A percentile compares a stretch with the other conserved stretches of the same genome.
These are phyloP conservation scores for Acacia melanoxylon DNA, from an alignment of 306 rosid genomes.

Conservation along the genomic window DNA sequence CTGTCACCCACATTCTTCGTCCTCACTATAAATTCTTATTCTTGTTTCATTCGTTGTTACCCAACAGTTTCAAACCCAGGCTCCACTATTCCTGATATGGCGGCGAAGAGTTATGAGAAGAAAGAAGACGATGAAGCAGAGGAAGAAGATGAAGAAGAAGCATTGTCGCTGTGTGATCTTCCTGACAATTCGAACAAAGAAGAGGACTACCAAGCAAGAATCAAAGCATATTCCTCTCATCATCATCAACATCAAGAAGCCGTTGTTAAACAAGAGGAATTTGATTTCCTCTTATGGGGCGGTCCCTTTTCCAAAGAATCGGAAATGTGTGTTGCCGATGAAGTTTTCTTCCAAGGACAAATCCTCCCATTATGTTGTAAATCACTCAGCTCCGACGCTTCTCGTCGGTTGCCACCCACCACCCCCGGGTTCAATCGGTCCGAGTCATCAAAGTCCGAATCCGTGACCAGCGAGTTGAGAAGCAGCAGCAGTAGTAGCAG, in stretches of 20 bases:
- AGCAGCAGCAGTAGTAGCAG: no score
- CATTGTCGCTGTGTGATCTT: conserved; percentile 76
- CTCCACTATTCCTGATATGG: conserved; percentile 42
- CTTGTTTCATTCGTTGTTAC: conserved; percentile 14
- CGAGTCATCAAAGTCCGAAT: conserved; percentile 38
- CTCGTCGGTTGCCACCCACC: background rate
- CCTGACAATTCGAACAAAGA: conserved; percentile 41
- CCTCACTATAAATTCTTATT: conserved; percentile 19
- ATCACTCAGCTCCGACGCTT: background rate
- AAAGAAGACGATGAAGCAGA: background rate
- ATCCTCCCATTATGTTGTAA: conserved; percentile 73
- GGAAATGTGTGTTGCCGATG: conserved; percentile 81
- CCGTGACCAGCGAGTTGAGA: conserved; percentile 15
- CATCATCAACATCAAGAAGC: no score
- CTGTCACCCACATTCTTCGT: conserved; percentile 30
- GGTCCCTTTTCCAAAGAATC: conserved; percentile 35
- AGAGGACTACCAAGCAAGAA: background rate
- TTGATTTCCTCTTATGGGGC: conserved; percentile 53
- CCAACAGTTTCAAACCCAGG: conserved; percentile 18
- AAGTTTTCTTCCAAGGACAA: conserved; percentile 77
- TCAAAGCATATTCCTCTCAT: background rate
- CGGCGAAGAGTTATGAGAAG: conserved; percentile 7
- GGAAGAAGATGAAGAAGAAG: conserved; percentile 45
- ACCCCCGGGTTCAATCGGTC: background rate
- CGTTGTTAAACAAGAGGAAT: conserved; percentile 42